Evolutionary conservation across 345 rosid genomes (phyloP).

Genomic region (Eucalyptus sp.): DNA sequence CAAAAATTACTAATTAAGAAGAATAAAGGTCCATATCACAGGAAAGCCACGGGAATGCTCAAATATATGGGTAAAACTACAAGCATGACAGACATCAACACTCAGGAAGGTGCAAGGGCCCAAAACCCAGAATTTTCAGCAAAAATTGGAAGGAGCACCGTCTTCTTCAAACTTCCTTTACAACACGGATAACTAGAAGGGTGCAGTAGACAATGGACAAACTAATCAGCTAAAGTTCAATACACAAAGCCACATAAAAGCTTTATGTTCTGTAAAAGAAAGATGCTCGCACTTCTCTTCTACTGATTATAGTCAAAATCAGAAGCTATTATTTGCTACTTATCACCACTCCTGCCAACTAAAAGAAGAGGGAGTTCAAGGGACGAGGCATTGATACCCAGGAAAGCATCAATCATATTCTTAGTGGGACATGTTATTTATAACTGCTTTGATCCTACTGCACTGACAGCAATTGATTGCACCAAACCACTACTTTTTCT

Average conservation of each 20-base stretch:
- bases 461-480: background rate
- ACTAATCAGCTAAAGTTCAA: background rate
- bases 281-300: background rate
- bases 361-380: background rate
- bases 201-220: background rate
- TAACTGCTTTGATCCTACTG: background rate
- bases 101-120: background rate
- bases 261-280: background rate
- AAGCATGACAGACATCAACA: background rate
- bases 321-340: background rate
- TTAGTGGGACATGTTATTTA: background rate
- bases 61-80: background rate
- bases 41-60: background rate
- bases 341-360: background rate
- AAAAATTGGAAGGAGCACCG: background rate
- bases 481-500: background rate
- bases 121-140: background rate
- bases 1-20: background rate
- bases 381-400: background rate
- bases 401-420: background rate
- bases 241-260: background rate
- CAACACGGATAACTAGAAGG: background rate
- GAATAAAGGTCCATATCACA: background rate
- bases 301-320: background rate
- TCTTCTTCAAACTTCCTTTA: background rate